Evolutionary conservation across 495 filamentous ascomycete genomes (phyloP), one percentile per base, ranked within the genome.

Genomic region (Cercophora sp.): DNA sequence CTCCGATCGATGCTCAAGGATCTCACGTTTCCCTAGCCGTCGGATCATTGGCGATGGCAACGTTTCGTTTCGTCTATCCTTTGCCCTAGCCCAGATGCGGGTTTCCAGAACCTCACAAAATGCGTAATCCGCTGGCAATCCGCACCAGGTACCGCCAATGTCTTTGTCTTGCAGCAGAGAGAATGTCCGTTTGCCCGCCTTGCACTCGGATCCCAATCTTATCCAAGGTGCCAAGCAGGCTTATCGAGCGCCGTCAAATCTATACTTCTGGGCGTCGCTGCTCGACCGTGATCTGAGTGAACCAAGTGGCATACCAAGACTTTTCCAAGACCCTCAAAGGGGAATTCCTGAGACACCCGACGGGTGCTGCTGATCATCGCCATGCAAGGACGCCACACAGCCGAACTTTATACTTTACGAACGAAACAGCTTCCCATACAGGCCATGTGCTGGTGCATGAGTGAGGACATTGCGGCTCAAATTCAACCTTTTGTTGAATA

Each of bases 141-240:
- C n/a, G n/a, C n/a, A n/a, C n/a, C n/a, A n/a, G n/a, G n/a, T n/a
- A n/a, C n/a, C n/a, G n/a, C n/a, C n/a, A n/a, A n/a, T n/a, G n/a
- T n/a, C n/a, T n/a, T n/a, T n/a, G n/a, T n/a, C n/a, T n/a, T 32
- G 19, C 16, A 48, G 25, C 18, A 37, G n/a, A n/a, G 18, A 26
- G 25, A 43, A 32, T 43, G 49, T 42, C 56, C 47, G 36, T 54
- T 59, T 58, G 58, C 36, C 58, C 49, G 49, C 39, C 9, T 35
- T 43, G 39, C 50, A 44, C 36, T 63, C 62, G 37, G 52, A 55
- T 59, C 57, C 40, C 52, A 64, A 61, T 63, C 55, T 67, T 52
- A 56, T 59, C 53, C 64, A 63, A 65, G 59, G 62, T 63, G 64
- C 64, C 62, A 65, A 67, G 64, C 26, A 11, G 43, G 27, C 41